Evolutionary conservation across 1,284 basidiomycete genomes (phyloP), one percentile per base, ranked within the genome.

Genomic region (Heimioporus retisporus): DNA sequence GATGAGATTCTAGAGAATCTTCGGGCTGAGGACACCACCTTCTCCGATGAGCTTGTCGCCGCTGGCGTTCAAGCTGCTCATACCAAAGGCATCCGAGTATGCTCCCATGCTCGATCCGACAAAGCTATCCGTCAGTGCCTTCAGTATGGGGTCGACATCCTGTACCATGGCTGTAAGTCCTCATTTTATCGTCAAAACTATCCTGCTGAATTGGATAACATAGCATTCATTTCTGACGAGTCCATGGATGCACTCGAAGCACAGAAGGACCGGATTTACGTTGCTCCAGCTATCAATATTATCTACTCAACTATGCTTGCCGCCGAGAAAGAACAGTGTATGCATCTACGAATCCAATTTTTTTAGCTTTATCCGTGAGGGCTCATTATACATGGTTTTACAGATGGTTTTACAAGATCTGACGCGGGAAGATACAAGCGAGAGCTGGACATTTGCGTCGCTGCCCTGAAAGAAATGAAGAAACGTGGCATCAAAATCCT

Each of bases 1-100:
- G 80, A 81, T 19, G 80, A 80, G 63, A 76, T 79, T 31, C 80
- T 81, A 0, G 76, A 80, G 56, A 58, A 69, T 19, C 71, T 81
- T 62, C 73, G 78, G 10, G 79, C 80, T 3, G 80, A 81, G 48
- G 72, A 73, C 54, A 81, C 61, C 14, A 80, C 78, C 6, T 81
- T 81, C 63, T 25, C 76, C 1, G 79, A 80, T 23, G 66, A 79
- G 53, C 68, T 75, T 10, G 78, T 75, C 6, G 75, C 74, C 40
- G 66, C 79, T 19, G 76, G 72, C 19, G 71, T 79, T 18, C 76
- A 80, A 61, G 67, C 66, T 31, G 79, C 79, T 19, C 79, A 80
- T 63, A 68, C 70, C 25, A 71, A 53, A 51, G 77, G 77, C 19
- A 72, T 78, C 15, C 78, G 79, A 31, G 77, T 77, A 31, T 79